Percentiles rank a stretch among this genome's conserved stretches.
Conservation (phyloP, 2,329 filamentous ascomycete genomes). For the Fusarium illudens region DNA sequence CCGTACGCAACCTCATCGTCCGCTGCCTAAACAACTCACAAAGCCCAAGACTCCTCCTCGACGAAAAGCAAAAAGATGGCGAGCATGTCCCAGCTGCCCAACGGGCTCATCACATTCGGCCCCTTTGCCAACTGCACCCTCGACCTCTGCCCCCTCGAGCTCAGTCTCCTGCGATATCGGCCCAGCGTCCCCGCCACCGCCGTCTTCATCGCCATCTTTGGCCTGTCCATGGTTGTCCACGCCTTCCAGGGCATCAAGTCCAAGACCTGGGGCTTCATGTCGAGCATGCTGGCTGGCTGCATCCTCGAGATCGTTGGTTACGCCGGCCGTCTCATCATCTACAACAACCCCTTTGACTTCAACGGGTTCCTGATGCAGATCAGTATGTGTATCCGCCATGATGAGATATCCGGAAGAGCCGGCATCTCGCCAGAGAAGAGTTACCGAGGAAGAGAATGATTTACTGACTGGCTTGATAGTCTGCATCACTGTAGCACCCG, state of each 20-base stretch:
- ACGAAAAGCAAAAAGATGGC: slow-evolving; percentile 3
- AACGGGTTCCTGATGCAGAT: slow-evolving; percentile 71
- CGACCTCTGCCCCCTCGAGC: slow-evolving; percentile 36
- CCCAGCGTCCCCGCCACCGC: slow-evolving; percentile 34
- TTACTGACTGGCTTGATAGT: slow-evolving; percentile 33
- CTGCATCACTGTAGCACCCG: slow-evolving; percentile 45
- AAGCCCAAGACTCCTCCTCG: no score
- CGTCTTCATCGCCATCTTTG: slow-evolving; percentile 35
- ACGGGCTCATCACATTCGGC: slow-evolving; percentile 38
- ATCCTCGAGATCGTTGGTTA: slow-evolving; percentile 69
- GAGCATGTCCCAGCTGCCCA: slow-evolving; percentile 22
- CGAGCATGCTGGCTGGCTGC: slow-evolving; percentile 62
- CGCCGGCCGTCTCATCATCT: slow-evolving; percentile 62
- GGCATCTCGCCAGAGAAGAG: not conserved
- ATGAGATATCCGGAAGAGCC: not conserved
- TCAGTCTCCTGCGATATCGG: slow-evolving; percentile 36
- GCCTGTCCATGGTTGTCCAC: slow-evolving; percentile 26
- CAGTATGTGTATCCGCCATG: slow-evolving; percentile 48
- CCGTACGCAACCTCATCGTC: not conserved
- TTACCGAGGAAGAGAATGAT: not conserved
- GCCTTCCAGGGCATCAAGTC: slow-evolving; percentile 31
- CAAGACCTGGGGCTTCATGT: slow-evolving; percentile 51
- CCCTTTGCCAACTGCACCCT: slow-evolving; percentile 39
- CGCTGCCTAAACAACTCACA: not conserved
- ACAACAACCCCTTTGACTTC: slow-evolving; percentile 65